Conservation (phyloP, 2,329 filamentous ascomycete species). For the Albifimbria verrucaria region DNA sequence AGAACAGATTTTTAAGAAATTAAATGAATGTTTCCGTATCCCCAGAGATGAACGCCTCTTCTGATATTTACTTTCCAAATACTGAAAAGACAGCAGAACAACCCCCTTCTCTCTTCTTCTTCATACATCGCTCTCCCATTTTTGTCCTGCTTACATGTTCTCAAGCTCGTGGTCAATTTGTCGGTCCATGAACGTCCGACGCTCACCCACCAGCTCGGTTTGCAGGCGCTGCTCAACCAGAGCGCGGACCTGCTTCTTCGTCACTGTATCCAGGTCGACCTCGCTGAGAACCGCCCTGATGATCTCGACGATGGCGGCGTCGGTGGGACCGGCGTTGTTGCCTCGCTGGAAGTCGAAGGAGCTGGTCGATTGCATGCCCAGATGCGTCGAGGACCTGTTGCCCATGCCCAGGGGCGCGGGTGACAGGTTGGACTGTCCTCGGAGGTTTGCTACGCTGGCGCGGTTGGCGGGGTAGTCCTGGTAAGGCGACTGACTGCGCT, state of each 20-base stretch:
- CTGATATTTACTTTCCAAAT: background rate
- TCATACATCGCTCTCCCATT: slow-evolving; percentile 4
- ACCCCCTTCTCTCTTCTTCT: slow-evolving; percentile 14
- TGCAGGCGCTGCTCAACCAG: slow-evolving; percentile 92
- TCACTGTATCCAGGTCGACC: slow-evolving; percentile 93
- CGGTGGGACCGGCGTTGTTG: slow-evolving; percentile 66
- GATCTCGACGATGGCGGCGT: slow-evolving; percentile 76
- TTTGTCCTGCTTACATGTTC: slow-evolving; percentile 65
- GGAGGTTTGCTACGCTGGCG: slow-evolving; percentile 62
- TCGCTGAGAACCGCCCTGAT: slow-evolving; percentile 80
- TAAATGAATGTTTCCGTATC: slow-evolving; percentile 20
- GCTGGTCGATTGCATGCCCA: slow-evolving; percentile 48
- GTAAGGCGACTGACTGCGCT: slow-evolving; percentile 54
- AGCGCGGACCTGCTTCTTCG: slow-evolving; percentile 93
- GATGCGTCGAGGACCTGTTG: slow-evolving; percentile 38
- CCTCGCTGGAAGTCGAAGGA: slow-evolving; percentile 62
- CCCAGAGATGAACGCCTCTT: slow-evolving; percentile 18
- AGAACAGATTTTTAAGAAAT: slow-evolving; percentile 15
- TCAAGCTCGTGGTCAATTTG: slow-evolving; percentile 93
- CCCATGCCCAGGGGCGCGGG: slow-evolving; percentile 34
- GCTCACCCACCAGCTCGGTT: slow-evolving; percentile 81
- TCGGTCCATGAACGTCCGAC: slow-evolving; percentile 83
- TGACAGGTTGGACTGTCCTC: slow-evolving; percentile 44
- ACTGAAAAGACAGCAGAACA: too few relatives aligned
- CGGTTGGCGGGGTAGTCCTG: slow-evolving; percentile 49